Evolutionary conservation across 768 basidiomycete species (phyloP).

Genomic region (Trametes meyenii): DNA sequence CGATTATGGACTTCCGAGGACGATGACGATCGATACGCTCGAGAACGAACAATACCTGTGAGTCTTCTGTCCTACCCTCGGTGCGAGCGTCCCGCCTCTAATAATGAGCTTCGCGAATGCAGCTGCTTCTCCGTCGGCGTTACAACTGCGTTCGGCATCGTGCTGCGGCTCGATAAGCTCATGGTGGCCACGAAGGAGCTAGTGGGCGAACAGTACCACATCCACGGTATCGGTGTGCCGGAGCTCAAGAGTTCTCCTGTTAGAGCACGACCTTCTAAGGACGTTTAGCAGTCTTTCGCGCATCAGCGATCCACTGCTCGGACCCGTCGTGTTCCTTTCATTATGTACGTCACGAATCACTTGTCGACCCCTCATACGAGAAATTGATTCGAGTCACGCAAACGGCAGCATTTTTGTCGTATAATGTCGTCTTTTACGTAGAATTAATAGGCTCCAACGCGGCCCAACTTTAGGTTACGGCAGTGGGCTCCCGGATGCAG

Average conservation of each 20-base stretch:
- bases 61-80: constrained; percentile 32
- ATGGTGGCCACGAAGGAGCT: constrained; percentile 85
- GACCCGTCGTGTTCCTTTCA: no score
- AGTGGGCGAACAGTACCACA: constrained; percentile 86
- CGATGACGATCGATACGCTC: constrained; percentile 72
- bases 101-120: background rate
- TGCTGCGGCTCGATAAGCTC: constrained; percentile 74
- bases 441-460: background rate
- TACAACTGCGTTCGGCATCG: constrained; percentile 65
- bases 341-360: no score
- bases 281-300: background rate
- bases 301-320: no score
- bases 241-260: constrained; percentile 10
- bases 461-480: background rate
- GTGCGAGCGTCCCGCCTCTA: background rate
- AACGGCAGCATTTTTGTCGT: no score
- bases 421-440: no score
- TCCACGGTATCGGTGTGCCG: constrained; percentile 60
- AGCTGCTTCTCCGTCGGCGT: constrained; percentile 77
- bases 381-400: no score
- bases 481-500: background rate
- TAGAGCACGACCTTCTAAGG: constrained; percentile 9
- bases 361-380: no score
- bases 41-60: constrained; percentile 80
- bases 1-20: constrained; percentile 71